These are phyloP conservation scores for Leonotis leonurus DNA, from an alignment of 257 asterid genomes.

Conservation along the genomic window DNA sequence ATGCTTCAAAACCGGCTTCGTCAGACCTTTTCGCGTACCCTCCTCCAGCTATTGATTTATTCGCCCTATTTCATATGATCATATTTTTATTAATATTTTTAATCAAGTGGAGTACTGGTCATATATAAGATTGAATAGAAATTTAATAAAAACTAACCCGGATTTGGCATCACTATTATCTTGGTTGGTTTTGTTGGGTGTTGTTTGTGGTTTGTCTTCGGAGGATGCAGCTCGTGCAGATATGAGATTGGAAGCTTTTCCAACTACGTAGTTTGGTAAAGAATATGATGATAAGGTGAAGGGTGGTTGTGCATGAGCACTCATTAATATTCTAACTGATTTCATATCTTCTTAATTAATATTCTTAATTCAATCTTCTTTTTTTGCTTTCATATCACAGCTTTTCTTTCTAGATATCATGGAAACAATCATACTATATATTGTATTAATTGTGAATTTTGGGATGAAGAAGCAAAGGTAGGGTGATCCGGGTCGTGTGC, in stretches of 20 bases:
- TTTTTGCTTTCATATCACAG: neutral
- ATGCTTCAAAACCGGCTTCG: conserved; percentile 57
- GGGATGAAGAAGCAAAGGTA: neutral
- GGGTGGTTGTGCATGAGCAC: neutral
- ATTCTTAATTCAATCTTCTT: neutral
- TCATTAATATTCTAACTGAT: neutral
- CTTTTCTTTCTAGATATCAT: neutral
- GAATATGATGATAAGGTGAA: neutral
- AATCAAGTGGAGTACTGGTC: too few relatives aligned
- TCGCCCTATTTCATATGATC: conserved; percentile 13
- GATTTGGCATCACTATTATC: neutral
- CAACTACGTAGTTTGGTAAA: neutral
- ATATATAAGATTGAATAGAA: neutral
- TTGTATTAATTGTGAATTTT: neutral
- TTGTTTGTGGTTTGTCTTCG: neutral
- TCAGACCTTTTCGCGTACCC: conserved; percentile 50
- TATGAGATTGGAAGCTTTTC: neutral
- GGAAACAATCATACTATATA: too few relatives aligned
- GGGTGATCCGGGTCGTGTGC: neutral
- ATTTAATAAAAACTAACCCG: neutral
- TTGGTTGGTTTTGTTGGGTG: neutral
- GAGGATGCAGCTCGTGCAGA: neutral
- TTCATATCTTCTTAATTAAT: too few relatives aligned
- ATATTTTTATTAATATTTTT: too few relatives aligned
- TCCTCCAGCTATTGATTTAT: conserved; percentile 35